phyloP scores from a whole-genome alignment of 108 stramenopile genomes.

The Epithemia pelagica region DNA sequence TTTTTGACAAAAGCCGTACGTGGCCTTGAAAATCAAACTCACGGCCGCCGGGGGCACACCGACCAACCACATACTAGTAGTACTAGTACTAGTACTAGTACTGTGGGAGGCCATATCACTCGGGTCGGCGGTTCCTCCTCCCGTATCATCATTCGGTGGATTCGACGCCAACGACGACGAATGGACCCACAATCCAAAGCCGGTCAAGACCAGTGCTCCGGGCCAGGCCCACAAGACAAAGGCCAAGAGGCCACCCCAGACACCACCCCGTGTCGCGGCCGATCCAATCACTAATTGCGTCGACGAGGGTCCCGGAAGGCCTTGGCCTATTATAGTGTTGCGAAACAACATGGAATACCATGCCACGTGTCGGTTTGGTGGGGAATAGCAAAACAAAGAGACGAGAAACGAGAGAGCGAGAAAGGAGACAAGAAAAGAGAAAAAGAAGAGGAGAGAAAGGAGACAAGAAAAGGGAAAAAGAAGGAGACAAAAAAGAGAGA shows the following conservation, averaged over 20 bases:
- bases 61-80: constrained; percentile 74
- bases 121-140: too few species aligned
- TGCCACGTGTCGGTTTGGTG: too few species aligned
- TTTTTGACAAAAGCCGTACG: constrained; percentile 35
- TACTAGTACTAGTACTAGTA: constrained; percentile 54
- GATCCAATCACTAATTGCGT: constrained; percentile 81
- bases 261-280: constrained; percentile 67
- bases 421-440: too few species aligned
- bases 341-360: too few species aligned
- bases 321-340: too few species aligned
- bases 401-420: too few species aligned
- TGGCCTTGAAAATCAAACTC: constrained; percentile 77
- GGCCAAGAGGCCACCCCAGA: constrained; percentile 63
- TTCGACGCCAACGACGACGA: background rate
- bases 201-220: constrained; percentile 46
- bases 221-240: constrained; percentile 65
- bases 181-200: constrained; percentile 71
- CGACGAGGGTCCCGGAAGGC: constrained; percentile 84
- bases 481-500: too few species aligned
- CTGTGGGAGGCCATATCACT: too few species aligned
- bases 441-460: too few species aligned
- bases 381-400: too few species aligned
- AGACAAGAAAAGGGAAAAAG: too few species aligned
- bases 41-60: constrained; percentile 84
- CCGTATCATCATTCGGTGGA: background rate